These are phyloP conservation scores for Botrytis paeoniae DNA, from an alignment of 2,329 filamentous ascomycete genomes.

Conservation along the genomic window DNA sequence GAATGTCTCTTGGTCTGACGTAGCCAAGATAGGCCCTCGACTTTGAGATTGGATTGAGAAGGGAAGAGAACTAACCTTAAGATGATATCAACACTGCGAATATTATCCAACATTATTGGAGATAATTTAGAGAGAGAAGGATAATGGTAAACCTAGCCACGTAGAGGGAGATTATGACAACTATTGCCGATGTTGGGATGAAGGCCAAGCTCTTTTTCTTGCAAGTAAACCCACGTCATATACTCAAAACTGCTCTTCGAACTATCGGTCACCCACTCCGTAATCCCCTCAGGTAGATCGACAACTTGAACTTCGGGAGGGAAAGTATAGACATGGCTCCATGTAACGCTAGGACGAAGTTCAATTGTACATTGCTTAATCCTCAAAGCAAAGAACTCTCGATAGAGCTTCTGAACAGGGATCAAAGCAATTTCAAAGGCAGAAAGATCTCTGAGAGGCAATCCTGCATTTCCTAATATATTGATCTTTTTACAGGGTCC, in stretches of 20 bases:
- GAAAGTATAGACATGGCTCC: neutral
- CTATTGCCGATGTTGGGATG: neutral
- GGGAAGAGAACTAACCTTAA: neutral
- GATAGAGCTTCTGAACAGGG: neutral
- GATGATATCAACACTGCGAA: neutral
- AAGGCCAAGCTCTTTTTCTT: neutral
- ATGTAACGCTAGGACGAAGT: neutral
- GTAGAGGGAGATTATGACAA: neutral
- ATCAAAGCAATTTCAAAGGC: slow-evolving; percentile 5
- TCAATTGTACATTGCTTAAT: neutral
- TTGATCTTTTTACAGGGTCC: neutral
- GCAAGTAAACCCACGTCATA: neutral
- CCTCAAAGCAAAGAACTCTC: neutral
- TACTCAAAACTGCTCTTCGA: neutral
- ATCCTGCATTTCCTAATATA: neutral
- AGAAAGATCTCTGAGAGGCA: neutral
- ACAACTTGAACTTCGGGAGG: neutral
- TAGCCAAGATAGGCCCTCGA: neutral
- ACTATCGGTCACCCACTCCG: neutral
- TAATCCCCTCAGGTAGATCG: neutral
- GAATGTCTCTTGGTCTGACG: neutral
- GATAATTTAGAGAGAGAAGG: neutral
- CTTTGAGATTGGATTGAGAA: neutral
- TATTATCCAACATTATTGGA: neutral
- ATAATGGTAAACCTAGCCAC: neutral